Evolutionary conservation across 495 filamentous ascomycete genomes (phyloP), one percentile per base, ranked within the genome.

Genomic region (Chaetomium cochliodes): DNA sequence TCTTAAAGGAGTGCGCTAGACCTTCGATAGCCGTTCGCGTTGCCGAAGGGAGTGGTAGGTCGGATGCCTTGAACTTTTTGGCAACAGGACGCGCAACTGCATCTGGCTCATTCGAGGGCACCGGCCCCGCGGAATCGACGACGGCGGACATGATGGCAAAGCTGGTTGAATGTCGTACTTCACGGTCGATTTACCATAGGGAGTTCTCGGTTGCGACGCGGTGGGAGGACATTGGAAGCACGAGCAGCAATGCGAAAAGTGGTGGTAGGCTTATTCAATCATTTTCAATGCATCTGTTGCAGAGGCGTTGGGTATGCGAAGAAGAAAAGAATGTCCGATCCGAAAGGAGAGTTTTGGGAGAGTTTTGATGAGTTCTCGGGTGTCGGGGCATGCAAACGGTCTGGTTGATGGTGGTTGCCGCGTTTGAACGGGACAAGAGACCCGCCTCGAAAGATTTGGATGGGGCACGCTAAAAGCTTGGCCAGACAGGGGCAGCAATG

Each of bases 1-100:
- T 96, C 77, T 94, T 94, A 75, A 92, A 93, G 7, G 85, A 86
- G 76, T 92, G 86, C 12, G 92, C 83, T 26, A 97, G 80, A 62
- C 82, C 81, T 60, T 96, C 91, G 62, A 97, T 92, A 0, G 88
- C 86, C 0, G 82, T 81, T 61, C 90, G 85, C 60, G 92, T 90
- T 37, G 85, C 82, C 22, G 86, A 84, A 28, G 87, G 82, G 23
- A 96, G 77, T 7, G 92, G 92, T 5, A 97, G 81, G 61, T 96
- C 92, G 2, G 90, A 90, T 18, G 89, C 84, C 77, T 93, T 96
- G 79, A 92, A 89, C 69, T 88, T 90, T 84, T 90, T 47, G 26
- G 55, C 5, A 16, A 46, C 20, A 1, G 66, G 57, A 1, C 18
- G 39, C 5, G 46, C 60, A 37, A 60, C n/a, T 22, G 20, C 47